Base-by-base conservation (phyloP, 73 alveolate species). In the Paramecium sonneborni region DNA sequence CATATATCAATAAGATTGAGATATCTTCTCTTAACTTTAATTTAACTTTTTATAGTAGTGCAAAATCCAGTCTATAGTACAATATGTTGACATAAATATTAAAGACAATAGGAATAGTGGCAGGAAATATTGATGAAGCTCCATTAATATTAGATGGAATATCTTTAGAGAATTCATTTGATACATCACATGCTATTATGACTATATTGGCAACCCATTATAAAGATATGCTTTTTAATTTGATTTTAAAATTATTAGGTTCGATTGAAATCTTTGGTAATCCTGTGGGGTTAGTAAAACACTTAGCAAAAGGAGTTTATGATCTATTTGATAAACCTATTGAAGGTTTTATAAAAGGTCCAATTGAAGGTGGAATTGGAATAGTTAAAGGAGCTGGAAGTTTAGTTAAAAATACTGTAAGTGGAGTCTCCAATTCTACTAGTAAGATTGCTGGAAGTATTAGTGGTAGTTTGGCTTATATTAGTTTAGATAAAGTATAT, bases 281-380 rank as follows among this genome's bases (percentile, higher is more conserved):
- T 76, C 99, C 99, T 7, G 95, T 97, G 55, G 96, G 96, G 70
- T 92, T 98, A 35, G 95, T 96, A 9, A 97, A 97, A 70, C 93
- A 96, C 1, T 38, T 98, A 15, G 99, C 99, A 12, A 97, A 99
- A 14, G 99, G 99, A 23, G 97, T 97, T 10, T 85, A 95, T 76
- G 99, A 98, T 85, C 97, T 98, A 85, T 94, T 97, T 92, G 96
- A 96, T 92, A 95, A 97, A 85, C 99, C 99, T n/a, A 94, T 92
- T 3, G 96, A 98, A 92, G 99, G 99, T 3, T 88, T 97, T 34
- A 93, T 96, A 23, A 68, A 92, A 32, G 99, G 99, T 3, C 98
- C 98, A 0, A 52, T 97, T 26, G 96, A 97, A 72, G 99, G 98
- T 2, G 99, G 98, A 28, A 94, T 93, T 43, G 99, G 99, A 0